A percentile compares a stretch with the other conserved stretches of the same genome.
These are phyloP conservation scores for Phaeodactylum tricornutum DNA, from an alignment of 108 stramenopile genomes.

Conservation along the genomic window DNA sequence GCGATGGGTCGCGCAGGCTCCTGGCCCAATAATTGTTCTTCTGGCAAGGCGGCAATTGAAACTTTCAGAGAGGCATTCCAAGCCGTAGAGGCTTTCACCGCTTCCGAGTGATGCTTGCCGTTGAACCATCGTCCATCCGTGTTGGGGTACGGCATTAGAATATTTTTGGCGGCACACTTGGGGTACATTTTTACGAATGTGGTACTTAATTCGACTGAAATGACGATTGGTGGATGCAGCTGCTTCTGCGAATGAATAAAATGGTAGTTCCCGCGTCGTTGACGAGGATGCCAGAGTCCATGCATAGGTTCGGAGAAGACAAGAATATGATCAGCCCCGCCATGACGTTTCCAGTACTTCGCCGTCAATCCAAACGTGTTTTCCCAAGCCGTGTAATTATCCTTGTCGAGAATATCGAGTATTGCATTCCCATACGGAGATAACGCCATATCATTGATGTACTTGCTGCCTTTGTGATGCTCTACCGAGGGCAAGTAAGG, in stretches of 20 bases:
- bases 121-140: slow-evolving; percentile 35
- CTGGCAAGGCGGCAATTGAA: background rate
- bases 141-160: slow-evolving; percentile 28
- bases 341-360: slow-evolving; percentile 24
- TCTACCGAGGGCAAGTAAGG: slow-evolving; percentile 25
- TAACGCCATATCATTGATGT: no score
- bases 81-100: background rate
- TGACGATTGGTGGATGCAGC: slow-evolving; percentile 21
- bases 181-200: slow-evolving; percentile 25
- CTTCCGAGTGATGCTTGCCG: slow-evolving; percentile 11
- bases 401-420: slow-evolving; percentile 6
- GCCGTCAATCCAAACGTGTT: slow-evolving; percentile 20
- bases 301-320: slow-evolving; percentile 26
- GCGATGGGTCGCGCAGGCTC: slow-evolving; percentile 13
- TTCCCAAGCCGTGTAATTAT: slow-evolving; percentile 19
- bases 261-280: slow-evolving; percentile 10
- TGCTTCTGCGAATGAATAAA: slow-evolving; percentile 25
- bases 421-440: slow-evolving; percentile 21
- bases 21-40: background rate
- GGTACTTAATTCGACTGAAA: slow-evolving; percentile 17
- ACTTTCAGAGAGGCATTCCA: background rate
- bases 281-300: slow-evolving; percentile 18
- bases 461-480: background rate
- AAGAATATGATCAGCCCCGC: slow-evolving; percentile 30
- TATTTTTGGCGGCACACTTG: slow-evolving; percentile 20